Base-by-base conservation (phyloP, 148 eudicot genomes). In the Silene conica region DNA sequence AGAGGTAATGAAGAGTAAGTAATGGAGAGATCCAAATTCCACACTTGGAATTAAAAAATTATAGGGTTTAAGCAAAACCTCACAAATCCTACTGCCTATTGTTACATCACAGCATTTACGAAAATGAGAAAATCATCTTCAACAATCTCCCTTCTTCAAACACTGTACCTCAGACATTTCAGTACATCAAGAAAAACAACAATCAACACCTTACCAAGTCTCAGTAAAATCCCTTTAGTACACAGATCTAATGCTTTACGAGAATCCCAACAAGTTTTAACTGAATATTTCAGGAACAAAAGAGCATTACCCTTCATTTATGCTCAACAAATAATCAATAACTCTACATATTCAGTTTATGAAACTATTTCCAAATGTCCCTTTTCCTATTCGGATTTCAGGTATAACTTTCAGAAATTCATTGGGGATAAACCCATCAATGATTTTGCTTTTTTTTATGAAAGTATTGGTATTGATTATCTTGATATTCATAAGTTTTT, bases 401-500 rank as follows among this genome's bases (percentile, higher is more conserved):
- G 74, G 12, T 73, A 46, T 6, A 82, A 79, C 2, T 34, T 92
- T 18, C 79, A 74, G 63, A 82, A 83, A 74, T 87, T 86, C 71
- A 82, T 91, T 63, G 85, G 89, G 84, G 88, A 88, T 71, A 78
- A 92, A 52, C 97, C 97, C 31, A 79, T 92, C 23, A 85, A 89
- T 63, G 97, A 92, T 77, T 85, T 87, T 76, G 86, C 82, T 19
- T 89, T 92, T 63, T 88, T 92, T 76, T 92, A 77, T 73, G 97
- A 87, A 54, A 92, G 97, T 52, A 92, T 92, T 80, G 97, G 97
- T 54, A 83, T 92, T 73, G 55, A 79, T 73, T 77, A 83, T 79
- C n/a, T 57, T 64, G 72, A 85, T 48, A 45, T 87, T 76, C 62
- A 28, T 70, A 48, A 66, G 38, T 41, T 80, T 73, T 83, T 84